Evolutionary conservation across 768 basidiomycete genomes (phyloP).

Genomic region (Tephrocybe sp.): DNA sequence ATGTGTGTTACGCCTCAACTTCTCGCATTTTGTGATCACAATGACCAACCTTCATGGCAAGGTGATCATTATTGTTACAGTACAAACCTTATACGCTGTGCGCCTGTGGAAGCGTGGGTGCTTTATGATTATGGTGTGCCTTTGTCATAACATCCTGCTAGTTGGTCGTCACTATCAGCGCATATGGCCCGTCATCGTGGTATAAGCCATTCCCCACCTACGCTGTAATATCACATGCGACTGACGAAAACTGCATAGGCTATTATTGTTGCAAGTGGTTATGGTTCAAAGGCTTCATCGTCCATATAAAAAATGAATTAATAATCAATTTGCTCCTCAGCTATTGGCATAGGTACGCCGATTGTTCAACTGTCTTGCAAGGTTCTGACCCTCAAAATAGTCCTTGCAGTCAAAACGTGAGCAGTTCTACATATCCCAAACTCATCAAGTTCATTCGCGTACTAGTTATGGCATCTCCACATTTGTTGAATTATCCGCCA

Average conservation of each 20-base stretch:
- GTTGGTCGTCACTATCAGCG: slow-evolving; percentile 18
- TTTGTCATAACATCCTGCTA: slow-evolving; percentile 1
- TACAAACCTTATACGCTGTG: slow-evolving; percentile 27
- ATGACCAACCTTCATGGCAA: not conserved
- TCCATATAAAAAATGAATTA: not conserved
- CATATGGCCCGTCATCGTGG: slow-evolving; percentile 19
- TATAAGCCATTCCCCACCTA: not conserved
- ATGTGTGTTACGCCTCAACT: slow-evolving; percentile 13
- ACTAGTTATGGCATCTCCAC: slow-evolving; percentile 12
- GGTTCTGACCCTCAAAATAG: slow-evolving; percentile 3
- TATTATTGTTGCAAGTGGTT: slow-evolving; percentile 12
- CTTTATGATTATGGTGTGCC: not conserved
- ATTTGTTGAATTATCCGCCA: slow-evolving; percentile 12
- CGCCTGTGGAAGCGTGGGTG: slow-evolving; percentile 28
- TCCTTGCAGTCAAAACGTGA: slow-evolving; percentile 20
- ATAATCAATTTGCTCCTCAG: slow-evolving; percentile 1
- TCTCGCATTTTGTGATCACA: not conserved
- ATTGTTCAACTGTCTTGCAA: not conserved
- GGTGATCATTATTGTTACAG: slow-evolving; percentile 24
- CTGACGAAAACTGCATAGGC: not conserved
- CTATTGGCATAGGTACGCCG: slow-evolving; percentile 18
- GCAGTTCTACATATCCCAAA: not conserved
- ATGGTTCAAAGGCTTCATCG: slow-evolving; percentile 10
- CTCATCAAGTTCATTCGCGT: not conserved
- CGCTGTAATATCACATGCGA: not conserved